Percentiles rank a stretch among this genome's conserved stretches.
phyloP scores from a whole-genome alignment of 2,329 filamentous ascomycete species.

The Aureobasidium subglaciale region DNA sequence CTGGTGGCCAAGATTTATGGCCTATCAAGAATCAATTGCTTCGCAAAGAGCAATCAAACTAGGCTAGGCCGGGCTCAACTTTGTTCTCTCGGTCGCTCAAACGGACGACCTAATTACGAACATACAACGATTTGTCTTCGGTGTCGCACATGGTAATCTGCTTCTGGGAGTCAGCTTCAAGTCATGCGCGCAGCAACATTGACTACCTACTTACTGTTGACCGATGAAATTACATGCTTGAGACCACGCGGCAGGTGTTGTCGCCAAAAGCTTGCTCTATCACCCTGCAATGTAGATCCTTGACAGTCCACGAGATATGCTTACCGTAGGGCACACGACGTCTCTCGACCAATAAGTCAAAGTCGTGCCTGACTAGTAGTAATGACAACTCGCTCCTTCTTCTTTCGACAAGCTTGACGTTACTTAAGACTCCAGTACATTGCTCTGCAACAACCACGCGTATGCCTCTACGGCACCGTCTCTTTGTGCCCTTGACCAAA shows the following conservation, averaged over 20 bases:
- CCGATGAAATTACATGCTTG: not conserved
- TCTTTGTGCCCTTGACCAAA: not conserved
- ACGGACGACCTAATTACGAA: too few relatives aligned
- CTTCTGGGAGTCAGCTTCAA: too few relatives aligned
- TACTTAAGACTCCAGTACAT: not conserved
- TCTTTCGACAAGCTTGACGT: not conserved
- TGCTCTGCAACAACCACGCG: not conserved
- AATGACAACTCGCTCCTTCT: not conserved
- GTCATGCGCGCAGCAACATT: too few relatives aligned
- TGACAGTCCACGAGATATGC: not conserved
- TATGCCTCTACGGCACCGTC: not conserved
- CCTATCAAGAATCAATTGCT: too few relatives aligned
- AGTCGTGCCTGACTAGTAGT: not conserved
- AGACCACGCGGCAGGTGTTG: not conserved
- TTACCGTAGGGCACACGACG: not conserved
- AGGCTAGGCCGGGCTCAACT: too few relatives aligned
- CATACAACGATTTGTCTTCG: too few relatives aligned
- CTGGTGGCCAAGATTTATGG: too few relatives aligned
- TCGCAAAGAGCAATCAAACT: too few relatives aligned
- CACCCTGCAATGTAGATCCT: conserved; percentile 4
- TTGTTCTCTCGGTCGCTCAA: too few relatives aligned
- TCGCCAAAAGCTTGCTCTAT: not conserved
- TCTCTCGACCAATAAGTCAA: not conserved
- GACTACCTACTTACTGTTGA: too few relatives aligned
- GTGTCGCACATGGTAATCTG: too few relatives aligned